Evolutionary conservation across 192 early-diverging fungal genomes (phyloP).

Genomic region (Coemansia sp.): DNA sequence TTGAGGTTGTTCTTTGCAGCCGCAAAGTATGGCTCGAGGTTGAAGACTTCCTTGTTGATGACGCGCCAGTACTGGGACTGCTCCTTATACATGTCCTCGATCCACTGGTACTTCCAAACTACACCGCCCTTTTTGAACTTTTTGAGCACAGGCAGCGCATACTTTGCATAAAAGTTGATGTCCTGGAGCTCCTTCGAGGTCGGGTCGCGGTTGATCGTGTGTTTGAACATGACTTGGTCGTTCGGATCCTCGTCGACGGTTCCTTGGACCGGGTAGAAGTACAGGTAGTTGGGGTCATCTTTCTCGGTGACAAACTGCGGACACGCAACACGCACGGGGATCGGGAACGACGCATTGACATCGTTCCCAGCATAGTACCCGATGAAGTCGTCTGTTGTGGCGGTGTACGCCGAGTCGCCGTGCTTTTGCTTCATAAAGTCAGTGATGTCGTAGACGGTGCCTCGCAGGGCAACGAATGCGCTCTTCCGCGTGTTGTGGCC

Average conservation of each 20-base stretch:
- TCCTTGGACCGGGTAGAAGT: constrained; percentile 17
- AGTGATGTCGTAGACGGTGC: constrained; percentile 70
- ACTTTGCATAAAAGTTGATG: constrained; percentile 24
- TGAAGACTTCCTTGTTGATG: constrained; percentile 71
- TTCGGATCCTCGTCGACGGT: constrained; percentile 4
- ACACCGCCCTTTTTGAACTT: constrained; percentile 62
- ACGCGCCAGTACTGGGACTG: constrained; percentile 60
- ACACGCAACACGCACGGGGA: constrained; percentile 59
- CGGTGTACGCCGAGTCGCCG: constrained; percentile 38
- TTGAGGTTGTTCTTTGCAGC: constrained; percentile 42
- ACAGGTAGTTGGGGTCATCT: constrained; percentile 33
- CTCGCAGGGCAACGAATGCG: constrained; percentile 63
- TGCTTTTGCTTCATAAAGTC: constrained; percentile 64
- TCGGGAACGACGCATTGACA: constrained; percentile 62
- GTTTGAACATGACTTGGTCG: constrained; percentile 12
- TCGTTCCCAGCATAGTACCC: constrained; percentile 44
- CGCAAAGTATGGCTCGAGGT: constrained; percentile 65
- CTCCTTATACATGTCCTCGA: constrained; percentile 56
- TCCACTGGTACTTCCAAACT: constrained; percentile 57
- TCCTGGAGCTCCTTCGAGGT: constrained; percentile 29
- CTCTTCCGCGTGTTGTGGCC: constrained; percentile 58
- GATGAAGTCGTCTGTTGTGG: constrained; percentile 39
- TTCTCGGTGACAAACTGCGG: constrained; percentile 39
- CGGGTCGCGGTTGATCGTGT: constrained; percentile 15
- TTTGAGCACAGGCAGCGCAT: constrained; percentile 19